A percentile compares a stretch with the other conserved stretches of the same genome.
These are phyloP conservation scores for Cordyceps fumosorosea DNA, from an alignment of 2,329 filamentous ascomycete genomes.

Conservation along the genomic window DNA sequence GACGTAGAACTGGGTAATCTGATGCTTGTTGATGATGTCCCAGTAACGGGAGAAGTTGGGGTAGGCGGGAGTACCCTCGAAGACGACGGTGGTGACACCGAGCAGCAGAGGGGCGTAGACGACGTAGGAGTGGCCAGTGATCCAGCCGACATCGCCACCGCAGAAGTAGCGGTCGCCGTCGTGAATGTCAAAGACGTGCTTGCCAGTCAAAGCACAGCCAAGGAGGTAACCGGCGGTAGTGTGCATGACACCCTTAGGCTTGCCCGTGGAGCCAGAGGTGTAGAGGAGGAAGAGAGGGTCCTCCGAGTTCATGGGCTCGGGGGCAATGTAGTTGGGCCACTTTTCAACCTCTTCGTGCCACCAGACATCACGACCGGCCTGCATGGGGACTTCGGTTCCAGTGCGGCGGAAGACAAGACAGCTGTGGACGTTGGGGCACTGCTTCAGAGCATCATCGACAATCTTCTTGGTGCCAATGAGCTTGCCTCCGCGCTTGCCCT, in stretches of 20 bases:
- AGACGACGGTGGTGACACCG: constrained; percentile 90
- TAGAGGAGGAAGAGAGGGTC: constrained; percentile 97
- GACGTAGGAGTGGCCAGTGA: constrained; percentile 97
- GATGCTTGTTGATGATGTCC: constrained; percentile 94
- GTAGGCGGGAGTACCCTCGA: constrained; percentile 95
- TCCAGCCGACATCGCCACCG: constrained; percentile 97
- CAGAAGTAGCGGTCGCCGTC: constrained; percentile 93
- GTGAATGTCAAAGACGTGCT: constrained; percentile 98
- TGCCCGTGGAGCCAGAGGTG: constrained; percentile 94
- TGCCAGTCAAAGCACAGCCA: constrained; percentile 86
- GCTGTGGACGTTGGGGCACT: constrained; percentile 81
- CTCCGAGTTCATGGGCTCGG: constrained; percentile 84
- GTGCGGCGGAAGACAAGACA: constrained; percentile 94
- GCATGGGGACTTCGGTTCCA: constrained; percentile 87
- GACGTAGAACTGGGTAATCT: constrained; percentile 96
- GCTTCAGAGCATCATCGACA: constrained; percentile 93
- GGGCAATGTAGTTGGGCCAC: constrained; percentile 87
- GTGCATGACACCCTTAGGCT: constrained; percentile 99
- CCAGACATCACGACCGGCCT: constrained; percentile 82
- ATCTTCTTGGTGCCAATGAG: constrained; percentile 98
- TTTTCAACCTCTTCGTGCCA: constrained; percentile 99
- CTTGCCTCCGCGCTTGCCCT: constrained; percentile 97
- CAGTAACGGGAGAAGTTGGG: constrained; percentile 98
- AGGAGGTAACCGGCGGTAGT: constrained; percentile 93
- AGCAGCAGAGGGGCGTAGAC: constrained; percentile 92